Base-by-base conservation (phyloP, 208 protist species). In the Trypanosoma vivax region DNA sequence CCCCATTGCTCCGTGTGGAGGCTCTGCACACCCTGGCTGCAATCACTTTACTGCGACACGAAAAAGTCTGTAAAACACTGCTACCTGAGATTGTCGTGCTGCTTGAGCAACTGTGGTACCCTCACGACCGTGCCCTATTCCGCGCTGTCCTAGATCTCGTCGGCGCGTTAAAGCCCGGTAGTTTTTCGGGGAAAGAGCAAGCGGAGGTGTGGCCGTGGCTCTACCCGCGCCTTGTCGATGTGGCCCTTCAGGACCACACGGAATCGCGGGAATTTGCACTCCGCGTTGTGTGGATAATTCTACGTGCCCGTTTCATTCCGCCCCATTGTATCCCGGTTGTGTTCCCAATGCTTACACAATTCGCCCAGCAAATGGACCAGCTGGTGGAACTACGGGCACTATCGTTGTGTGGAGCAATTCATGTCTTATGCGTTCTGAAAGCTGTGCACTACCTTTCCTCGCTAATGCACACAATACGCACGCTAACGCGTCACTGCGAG, bases 191-290 rank as follows among this genome's bases (percentile, higher is more conserved):
- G 24, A 92, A 95, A 59, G 88, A 95, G 71, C 88, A 95, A 56
- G 79, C 73, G 4, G 83, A 95, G 56, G 77, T 76, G 24, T 95
- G 88, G 88, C 82, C 83, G 52, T 95, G 88, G 84, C 62, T 95
- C 30, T 95, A 95, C 55, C 88, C 88, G 19, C 71, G 88, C 7
- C 82, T 95, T 35, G 79, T 90, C 27, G 88, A 95, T 64, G 88
- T 90, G 39, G 88, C 84, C 13, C 57, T 95, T 33, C 88, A 92
- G 53, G 88, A 95, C 53, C 79, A 60, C 63, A 84, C 81, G 18
- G 79, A 90, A 47, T 78, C 82, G 13, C 73, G 78, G 30, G 83
- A 95, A 70, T 90, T 95, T 52, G 86, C 74, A 50, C 70, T 95
- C n/a, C 79, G 84, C 50, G 84, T 95, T 11, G 70, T 95, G 34